A percentile compares a stretch with the other conserved stretches of the same genome.
Conservation (phyloP, 2,329 filamentous ascomycete genomes). For the Fusarium nisikadoi region DNA sequence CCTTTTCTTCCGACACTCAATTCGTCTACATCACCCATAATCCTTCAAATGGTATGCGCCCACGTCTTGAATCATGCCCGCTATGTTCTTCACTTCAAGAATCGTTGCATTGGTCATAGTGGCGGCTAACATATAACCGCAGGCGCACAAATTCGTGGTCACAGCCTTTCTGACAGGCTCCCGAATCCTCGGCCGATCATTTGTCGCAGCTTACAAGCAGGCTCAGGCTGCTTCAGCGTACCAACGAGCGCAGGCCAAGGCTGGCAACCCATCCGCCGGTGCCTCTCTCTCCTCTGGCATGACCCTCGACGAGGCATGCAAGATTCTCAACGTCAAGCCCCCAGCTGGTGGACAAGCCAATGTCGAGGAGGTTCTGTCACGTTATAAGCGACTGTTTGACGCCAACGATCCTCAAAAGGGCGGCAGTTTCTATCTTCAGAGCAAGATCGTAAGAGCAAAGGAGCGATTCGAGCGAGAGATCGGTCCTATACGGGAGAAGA, state of each 20-base stretch:
- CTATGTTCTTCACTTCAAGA: slow-evolving; percentile 20
- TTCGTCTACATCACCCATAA: neutral
- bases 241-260: slow-evolving; percentile 75
- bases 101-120: slow-evolving; percentile 14
- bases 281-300: slow-evolving; percentile 74
- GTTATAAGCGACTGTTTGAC: slow-evolving; percentile 96
- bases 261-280: slow-evolving; percentile 64
- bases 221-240: slow-evolving; percentile 88
- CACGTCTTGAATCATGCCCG: slow-evolving; percentile 7
- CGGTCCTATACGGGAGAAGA: slow-evolving; percentile 75
- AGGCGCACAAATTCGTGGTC: slow-evolving; percentile 92
- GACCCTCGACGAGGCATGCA: slow-evolving; percentile 95
- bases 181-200: slow-evolving; percentile 91
- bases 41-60: slow-evolving; percentile 46
- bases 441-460: slow-evolving; percentile 90
- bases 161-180: slow-evolving; percentile 91
- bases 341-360: slow-evolving; percentile 78
- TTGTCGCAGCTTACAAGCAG: slow-evolving; percentile 95
- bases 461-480: slow-evolving; percentile 93
- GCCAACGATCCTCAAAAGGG: slow-evolving; percentile 94
- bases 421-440: slow-evolving; percentile 97
- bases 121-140: slow-evolving; percentile 28
- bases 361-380: slow-evolving; percentile 80
- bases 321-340: slow-evolving; percentile 94
- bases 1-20: slow-evolving; percentile 3